phyloP scores from a whole-genome alignment of 2,329 filamentous ascomycete genomes.

The Sclerotiophoma versabilis region DNA sequence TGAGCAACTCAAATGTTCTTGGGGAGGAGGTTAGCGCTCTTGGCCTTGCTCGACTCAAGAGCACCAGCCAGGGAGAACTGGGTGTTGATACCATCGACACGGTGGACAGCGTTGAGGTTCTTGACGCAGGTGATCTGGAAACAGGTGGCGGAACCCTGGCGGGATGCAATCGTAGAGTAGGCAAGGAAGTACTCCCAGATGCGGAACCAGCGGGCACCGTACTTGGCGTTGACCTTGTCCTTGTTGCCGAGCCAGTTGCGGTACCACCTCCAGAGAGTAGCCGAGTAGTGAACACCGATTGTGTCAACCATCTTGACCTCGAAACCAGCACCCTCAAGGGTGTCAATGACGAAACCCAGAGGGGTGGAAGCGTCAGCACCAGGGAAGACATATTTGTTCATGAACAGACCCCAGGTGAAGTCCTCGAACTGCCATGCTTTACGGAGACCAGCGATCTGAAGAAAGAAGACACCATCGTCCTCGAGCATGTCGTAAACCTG shows the following conservation, averaged over 20 bases:
- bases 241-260: slow-evolving; percentile 96
- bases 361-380: slow-evolving; percentile 95
- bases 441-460: slow-evolving; percentile 92
- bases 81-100: slow-evolving; percentile 73
- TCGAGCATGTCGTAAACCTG: slow-evolving; percentile 96
- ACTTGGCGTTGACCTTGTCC: slow-evolving; percentile 93
- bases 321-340: slow-evolving; percentile 84
- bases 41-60: slow-evolving; percentile 58
- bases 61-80: slow-evolving; percentile 76
- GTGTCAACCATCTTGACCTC: slow-evolving; percentile 94
- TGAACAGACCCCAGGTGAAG: slow-evolving; percentile 96
- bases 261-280: slow-evolving; percentile 98
- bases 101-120: slow-evolving; percentile 88
- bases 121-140: slow-evolving; percentile 88
- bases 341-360: slow-evolving; percentile 84
- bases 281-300: slow-evolving; percentile 94
- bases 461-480: slow-evolving; percentile 93
- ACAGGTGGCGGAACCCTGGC: slow-evolving; percentile 84
- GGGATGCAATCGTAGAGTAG: slow-evolving; percentile 81
- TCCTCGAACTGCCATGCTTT: slow-evolving; percentile 98
- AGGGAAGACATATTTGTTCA: slow-evolving; percentile 99
- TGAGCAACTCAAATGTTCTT: slow-evolving; percentile 9
- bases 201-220: slow-evolving; percentile 93
- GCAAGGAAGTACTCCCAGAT: slow-evolving; percentile 94
- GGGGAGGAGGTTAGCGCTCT: slow-evolving; percentile 22